These are phyloP conservation scores for Xylaria flabelliformis DNA, from an alignment of 495 filamentous ascomycete species.

Conservation along the genomic window DNA sequence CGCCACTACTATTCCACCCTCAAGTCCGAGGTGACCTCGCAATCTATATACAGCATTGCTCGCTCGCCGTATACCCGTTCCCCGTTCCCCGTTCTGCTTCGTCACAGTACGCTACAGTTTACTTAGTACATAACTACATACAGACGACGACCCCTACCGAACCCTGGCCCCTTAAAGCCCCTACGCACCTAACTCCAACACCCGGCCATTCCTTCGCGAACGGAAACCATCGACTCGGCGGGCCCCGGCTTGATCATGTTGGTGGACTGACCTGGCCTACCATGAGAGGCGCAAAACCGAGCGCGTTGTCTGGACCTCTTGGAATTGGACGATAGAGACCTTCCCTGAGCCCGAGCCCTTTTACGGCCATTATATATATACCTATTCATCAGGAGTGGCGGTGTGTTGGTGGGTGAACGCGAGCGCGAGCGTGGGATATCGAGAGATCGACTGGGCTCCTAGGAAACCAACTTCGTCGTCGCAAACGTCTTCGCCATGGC, in stretches of 20 bases:
- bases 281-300: constrained; percentile 43
- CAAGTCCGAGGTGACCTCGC: background rate
- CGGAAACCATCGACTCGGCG: constrained; percentile 16
- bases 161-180: constrained; percentile 17
- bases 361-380: background rate
- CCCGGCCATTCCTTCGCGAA: constrained; percentile 11
- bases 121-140: too few species aligned
- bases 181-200: constrained; percentile 1
- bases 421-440: constrained; percentile 13
- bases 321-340: constrained; percentile 27
- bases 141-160: constrained; percentile 13
- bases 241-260: constrained; percentile 37
- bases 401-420: constrained; percentile 15
- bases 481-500: constrained; percentile 52
- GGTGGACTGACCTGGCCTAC: constrained; percentile 39
- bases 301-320: constrained; percentile 39
- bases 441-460: background rate
- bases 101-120: background rate
- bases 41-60: background rate
- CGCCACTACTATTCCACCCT: constrained; percentile 3
- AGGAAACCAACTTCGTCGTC: constrained; percentile 23
- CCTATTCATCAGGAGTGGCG: constrained; percentile 20
- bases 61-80: background rate
- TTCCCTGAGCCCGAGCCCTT: background rate
- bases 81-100: background rate